Evolutionary conservation across 805 yeast species (phyloP).

Genomic region (Saccharomycopsis babjevae): DNA sequence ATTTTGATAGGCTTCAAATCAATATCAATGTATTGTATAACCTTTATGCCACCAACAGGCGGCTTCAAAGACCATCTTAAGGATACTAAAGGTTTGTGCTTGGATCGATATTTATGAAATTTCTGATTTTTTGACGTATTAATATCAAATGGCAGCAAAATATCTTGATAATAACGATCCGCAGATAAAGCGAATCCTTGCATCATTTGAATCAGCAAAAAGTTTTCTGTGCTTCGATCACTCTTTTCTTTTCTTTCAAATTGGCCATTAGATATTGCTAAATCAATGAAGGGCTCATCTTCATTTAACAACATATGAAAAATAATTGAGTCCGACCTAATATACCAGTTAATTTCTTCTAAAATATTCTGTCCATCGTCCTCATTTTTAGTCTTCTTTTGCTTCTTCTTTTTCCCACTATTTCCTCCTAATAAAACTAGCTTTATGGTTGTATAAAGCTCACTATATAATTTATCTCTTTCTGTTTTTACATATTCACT

Average conservation of each 20-base stretch:
- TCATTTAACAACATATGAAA: conserved; percentile 57
- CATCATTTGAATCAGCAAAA: conserved; percentile 46
- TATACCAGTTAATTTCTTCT: conserved; percentile 47
- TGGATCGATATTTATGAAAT: conserved; percentile 12
- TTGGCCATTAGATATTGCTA: conserved; percentile 50
- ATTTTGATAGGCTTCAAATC: conserved; percentile 56
- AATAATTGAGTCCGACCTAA: conserved; percentile 58
- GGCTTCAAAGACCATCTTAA: conserved; percentile 69
- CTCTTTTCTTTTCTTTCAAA: conserved; percentile 53
- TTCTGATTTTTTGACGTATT: conserved; percentile 17
- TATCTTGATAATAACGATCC: conserved; percentile 55
- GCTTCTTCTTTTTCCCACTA: conserved; percentile 9
- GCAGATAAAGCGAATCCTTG: conserved; percentile 59
- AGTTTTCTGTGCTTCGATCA: conserved; percentile 59
- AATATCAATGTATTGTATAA: conserved; percentile 55
- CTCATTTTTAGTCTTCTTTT: conserved; percentile 17
- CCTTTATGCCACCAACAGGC: conserved; percentile 87
- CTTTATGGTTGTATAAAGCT: conserved; percentile 36
- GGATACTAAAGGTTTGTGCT: conserved; percentile 27
- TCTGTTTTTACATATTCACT: conserved; percentile 26
- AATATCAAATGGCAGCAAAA: conserved; percentile 43
- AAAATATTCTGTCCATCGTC: conserved; percentile 13
- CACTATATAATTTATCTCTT: conserved; percentile 29
- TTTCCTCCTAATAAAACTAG: conserved; percentile 30
- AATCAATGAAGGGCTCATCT: conserved; percentile 56